A percentile compares a stretch with the other conserved stretches of the same genome.
phyloP scores from a whole-genome alignment of 2,329 filamentous ascomycete genomes.

The Trichoderma simmonsii region DNA sequence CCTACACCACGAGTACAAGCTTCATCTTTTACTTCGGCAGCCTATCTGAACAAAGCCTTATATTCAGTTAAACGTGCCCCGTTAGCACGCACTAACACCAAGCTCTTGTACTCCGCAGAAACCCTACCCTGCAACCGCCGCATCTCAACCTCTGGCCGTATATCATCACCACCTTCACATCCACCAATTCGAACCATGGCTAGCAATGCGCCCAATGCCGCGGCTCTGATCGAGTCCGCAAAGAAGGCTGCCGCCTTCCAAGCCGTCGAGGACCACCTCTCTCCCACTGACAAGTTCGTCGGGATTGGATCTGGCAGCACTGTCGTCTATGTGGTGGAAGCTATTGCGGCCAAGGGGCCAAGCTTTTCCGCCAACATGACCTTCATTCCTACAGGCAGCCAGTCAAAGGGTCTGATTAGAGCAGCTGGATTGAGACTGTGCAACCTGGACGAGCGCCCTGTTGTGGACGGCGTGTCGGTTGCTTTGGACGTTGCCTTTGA shows the following conservation, averaged over 20 bases:
- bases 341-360: conserved; percentile 62
- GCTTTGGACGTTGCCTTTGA: conserved; percentile 88
- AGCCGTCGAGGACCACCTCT: conserved; percentile 71
- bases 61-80: neutral
- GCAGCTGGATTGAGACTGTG: conserved; percentile 73
- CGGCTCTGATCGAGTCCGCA: conserved; percentile 60
- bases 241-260: conserved; percentile 72
- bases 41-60: neutral
- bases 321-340: conserved; percentile 81
- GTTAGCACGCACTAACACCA: neutral
- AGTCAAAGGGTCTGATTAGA: conserved; percentile 83
- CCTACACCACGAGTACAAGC: neutral
- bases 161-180: neutral
- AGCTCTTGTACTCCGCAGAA: neutral
- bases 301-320: conserved; percentile 81
- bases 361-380: conserved; percentile 61
- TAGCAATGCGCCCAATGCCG: neutral
- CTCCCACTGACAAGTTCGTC: conserved; percentile 58
- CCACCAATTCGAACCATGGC: conserved; percentile 7
- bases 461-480: conserved; percentile 37
- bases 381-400: conserved; percentile 90
- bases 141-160: neutral
- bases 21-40: too few species aligned
- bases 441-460: conserved; percentile 71
- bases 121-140: neutral